A percentile compares a stretch with the other conserved stretches of the same genome.
Conservation (phyloP, 202 grass and related monocot genomes). For the Zizania palustris region DNA sequence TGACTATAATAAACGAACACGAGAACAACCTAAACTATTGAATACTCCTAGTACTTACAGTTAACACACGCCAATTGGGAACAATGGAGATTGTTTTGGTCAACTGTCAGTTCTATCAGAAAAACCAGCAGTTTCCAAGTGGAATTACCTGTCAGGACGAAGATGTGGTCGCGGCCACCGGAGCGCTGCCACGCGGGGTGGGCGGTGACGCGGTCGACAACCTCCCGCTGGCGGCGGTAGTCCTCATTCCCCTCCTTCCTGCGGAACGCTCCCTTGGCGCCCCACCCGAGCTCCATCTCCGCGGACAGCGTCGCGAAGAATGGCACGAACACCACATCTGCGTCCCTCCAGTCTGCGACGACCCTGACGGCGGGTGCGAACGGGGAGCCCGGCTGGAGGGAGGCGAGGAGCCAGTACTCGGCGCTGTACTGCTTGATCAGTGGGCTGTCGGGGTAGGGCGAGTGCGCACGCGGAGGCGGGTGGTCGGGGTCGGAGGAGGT, state of each 20-base stretch:
- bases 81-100: background rate
- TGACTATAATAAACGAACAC: background rate
- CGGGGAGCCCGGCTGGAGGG: constrained; percentile 41
- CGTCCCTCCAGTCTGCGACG: constrained; percentile 53
- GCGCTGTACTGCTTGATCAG: constrained; percentile 91
- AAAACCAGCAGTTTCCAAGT: background rate
- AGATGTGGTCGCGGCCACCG: constrained; percentile 77
- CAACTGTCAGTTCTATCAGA: background rate
- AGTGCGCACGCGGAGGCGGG: constrained; percentile 31
- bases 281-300: constrained; percentile 97
- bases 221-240: constrained; percentile 78
- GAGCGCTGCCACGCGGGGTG: constrained; percentile 80
- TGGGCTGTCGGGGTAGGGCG: constrained; percentile 74
- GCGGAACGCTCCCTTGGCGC: constrained; percentile 68
- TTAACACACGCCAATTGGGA: background rate
- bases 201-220: constrained; percentile 61
- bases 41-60: background rate
- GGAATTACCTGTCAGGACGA: constrained; percentile 76
- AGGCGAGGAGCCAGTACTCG: constrained; percentile 88
- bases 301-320: constrained; percentile 93
- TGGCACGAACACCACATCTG: constrained; percentile 89
- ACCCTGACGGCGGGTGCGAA: constrained; percentile 46
- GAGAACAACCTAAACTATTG: background rate
- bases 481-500: constrained; percentile 61
- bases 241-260: constrained; percentile 70